Evolutionary conservation across 805 yeast species (phyloP).

Genomic region (Saturnispora dispora): DNA sequence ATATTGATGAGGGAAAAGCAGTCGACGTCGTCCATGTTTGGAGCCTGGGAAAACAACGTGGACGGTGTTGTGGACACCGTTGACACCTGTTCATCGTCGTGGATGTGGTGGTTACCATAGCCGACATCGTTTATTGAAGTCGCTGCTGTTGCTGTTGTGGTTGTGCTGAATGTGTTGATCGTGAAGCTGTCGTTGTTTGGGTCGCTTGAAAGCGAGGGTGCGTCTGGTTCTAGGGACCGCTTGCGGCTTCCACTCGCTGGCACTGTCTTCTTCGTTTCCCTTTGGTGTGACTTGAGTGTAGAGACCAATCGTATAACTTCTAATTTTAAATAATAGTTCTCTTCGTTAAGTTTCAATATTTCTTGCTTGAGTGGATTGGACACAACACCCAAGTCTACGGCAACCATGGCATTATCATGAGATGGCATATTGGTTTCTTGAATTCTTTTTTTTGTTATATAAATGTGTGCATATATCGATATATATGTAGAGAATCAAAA

Average conservation of each 20-base stretch:
- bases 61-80: constrained; percentile 20
- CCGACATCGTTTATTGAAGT: constrained; percentile 17
- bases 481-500: background rate
- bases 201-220: background rate
- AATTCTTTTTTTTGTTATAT: background rate
- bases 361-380: constrained; percentile 31
- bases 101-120: constrained; percentile 23
- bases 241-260: background rate
- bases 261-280: background rate
- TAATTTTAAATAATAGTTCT: constrained; percentile 34
- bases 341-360: constrained; percentile 35
- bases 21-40: constrained; percentile 3
- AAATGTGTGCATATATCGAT: background rate
- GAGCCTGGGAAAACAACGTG: constrained; percentile 15
- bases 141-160: too few relatives aligned
- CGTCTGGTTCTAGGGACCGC: constrained; percentile 3
- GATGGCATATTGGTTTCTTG: background rate
- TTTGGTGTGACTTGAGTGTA: constrained; percentile 22
- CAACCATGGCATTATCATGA: constrained; percentile 8
- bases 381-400: constrained; percentile 17
- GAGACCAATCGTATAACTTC: constrained; percentile 38
- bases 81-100: constrained; percentile 22
- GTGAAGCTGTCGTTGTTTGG: constrained; percentile 1
- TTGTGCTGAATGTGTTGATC: background rate
- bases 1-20: constrained; percentile 6